These are phyloP conservation scores for Echites panduratus DNA, from an alignment of 257 asterid genomes.

Conservation along the genomic window DNA sequence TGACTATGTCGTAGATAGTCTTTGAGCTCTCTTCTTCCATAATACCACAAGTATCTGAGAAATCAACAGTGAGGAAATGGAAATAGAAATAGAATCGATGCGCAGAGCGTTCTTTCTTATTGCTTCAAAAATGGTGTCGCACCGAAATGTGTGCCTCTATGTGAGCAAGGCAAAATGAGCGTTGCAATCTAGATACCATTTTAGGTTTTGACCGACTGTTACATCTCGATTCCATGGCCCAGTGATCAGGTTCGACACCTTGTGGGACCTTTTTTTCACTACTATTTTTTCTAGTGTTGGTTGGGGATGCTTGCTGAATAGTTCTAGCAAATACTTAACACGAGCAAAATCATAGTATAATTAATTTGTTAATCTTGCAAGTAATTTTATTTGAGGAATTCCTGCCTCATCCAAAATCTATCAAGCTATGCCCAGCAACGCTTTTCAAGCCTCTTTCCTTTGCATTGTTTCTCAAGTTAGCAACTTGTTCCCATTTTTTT, in stretches of 20 bases:
- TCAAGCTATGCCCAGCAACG: constrained; percentile 42
- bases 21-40: constrained; percentile 15
- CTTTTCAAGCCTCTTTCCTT: constrained; percentile 40
- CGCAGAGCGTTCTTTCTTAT: no score
- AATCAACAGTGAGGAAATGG: no score
- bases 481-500: constrained; percentile 50
- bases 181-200: no score
- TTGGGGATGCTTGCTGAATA: not conserved
- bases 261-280: constrained; percentile 86
- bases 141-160: no score
- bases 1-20: constrained; percentile 44
- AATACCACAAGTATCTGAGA: not conserved
- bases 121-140: no score
- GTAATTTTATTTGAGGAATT: not conserved
- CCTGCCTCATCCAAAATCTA: constrained; percentile 23
- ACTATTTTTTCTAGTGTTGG: no score
- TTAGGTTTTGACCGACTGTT: no score
- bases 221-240: constrained; percentile 54
- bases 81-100: no score
- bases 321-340: not conserved
- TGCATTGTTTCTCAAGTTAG: constrained; percentile 30
- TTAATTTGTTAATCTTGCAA: not conserved
- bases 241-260: constrained; percentile 99
- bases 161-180: no score
- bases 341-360: not conserved